Conservation (phyloP, 164 flowering plant species). For the Nymphaea colorata region DNA sequence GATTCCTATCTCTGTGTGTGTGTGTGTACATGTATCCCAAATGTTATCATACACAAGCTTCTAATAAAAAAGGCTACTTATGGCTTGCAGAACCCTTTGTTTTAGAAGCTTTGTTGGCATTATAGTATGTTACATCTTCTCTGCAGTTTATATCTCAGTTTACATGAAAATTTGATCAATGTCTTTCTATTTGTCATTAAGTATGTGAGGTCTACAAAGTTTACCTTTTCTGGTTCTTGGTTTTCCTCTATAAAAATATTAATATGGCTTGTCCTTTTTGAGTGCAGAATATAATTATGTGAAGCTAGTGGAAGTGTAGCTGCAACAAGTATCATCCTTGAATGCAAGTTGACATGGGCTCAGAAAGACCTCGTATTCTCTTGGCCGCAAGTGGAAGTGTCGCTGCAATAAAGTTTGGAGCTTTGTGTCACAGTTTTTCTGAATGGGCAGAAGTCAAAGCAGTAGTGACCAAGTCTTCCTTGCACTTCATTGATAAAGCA, state of each 20-base stretch:
- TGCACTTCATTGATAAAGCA: conserved; percentile 19
- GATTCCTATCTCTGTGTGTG: too few relatives aligned
- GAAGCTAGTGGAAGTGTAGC: neutral
- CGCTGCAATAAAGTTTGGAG: conserved; percentile 29
- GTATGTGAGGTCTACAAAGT: too few relatives aligned
- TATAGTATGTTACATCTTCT: too few relatives aligned
- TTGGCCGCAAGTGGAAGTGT: conserved; percentile 75
- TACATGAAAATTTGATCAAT: too few relatives aligned
- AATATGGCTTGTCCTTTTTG: neutral
- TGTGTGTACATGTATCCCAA: too few relatives aligned
- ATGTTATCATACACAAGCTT: too few relatives aligned
- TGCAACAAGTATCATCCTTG: too few relatives aligned
- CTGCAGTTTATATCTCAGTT: too few relatives aligned
- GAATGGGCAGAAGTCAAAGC: conserved; percentile 28
- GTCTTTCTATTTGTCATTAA: too few relatives aligned
- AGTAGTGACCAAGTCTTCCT: conserved; percentile 17
- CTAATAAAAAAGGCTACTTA: too few relatives aligned
- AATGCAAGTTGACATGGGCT: conserved; percentile 2
- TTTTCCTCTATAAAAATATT: neutral
- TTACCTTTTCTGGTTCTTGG: neutral
- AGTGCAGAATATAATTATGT: neutral
- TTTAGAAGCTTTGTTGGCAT: too few relatives aligned
- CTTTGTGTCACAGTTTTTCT: conserved; percentile 20
- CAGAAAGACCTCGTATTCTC: conserved; percentile 39
- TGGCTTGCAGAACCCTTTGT: too few relatives aligned